Conservation (phyloP, 805 yeast species). For the Jamesozyma piceae region DNA sequence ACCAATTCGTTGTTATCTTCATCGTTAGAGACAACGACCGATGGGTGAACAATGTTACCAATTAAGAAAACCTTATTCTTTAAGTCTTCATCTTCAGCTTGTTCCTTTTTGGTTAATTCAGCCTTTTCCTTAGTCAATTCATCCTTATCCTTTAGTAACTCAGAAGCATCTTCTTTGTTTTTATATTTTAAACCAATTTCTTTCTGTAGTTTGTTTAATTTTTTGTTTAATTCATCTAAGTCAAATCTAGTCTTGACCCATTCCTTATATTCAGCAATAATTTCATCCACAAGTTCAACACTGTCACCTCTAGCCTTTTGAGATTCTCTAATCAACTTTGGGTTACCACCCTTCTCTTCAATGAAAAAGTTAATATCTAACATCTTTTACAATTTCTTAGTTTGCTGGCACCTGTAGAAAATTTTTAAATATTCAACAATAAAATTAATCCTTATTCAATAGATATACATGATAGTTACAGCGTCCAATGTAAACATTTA, state of each 20-base stretch:
- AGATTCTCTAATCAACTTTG: conserved; percentile 76
- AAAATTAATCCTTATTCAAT: too few species aligned
- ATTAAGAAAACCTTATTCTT: conserved; percentile 76
- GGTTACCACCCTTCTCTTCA: conserved; percentile 95
- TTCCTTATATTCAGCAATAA: conserved; percentile 78
- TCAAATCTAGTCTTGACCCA: conserved; percentile 90
- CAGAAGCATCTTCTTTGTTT: conserved; percentile 89
- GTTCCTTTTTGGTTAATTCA: conserved; percentile 56
- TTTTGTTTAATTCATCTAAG: conserved; percentile 82
- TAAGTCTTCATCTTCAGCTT: conserved; percentile 66
- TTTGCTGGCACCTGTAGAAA: too few species aligned
- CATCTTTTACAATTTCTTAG: conserved; percentile 41
- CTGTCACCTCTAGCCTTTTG: conserved; percentile 91
- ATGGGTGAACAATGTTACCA: conserved; percentile 90
- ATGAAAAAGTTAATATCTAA: conserved; percentile 87
- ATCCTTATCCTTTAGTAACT: conserved; percentile 74
- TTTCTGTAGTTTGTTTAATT: conserved; percentile 81
- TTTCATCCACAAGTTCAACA: conserved; percentile 93
- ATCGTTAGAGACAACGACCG: conserved; percentile 77
- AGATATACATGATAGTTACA: too few species aligned
- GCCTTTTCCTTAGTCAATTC: conserved; percentile 61
- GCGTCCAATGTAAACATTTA: too few species aligned
- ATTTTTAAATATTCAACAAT: too few species aligned
- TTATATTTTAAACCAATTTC: conserved; percentile 87
- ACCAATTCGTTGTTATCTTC: conserved; percentile 88